Conservation (phyloP, 495 filamentous ascomycete species). For the Tuber aestivum region DNA sequence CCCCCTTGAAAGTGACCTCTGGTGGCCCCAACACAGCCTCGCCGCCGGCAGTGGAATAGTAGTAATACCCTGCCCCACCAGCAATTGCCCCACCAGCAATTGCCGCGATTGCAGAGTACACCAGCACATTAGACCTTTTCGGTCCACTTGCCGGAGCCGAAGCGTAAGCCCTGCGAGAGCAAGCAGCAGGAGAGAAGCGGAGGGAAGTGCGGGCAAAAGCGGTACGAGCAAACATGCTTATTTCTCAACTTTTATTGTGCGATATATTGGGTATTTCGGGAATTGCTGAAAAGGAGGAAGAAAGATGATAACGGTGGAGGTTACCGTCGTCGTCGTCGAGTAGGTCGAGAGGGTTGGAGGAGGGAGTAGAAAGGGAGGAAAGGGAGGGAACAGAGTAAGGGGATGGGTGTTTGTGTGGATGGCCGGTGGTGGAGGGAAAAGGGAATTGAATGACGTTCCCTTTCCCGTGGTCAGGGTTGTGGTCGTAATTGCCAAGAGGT, state of each 20-base stretch:
- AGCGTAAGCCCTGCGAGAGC: conserved; percentile 21
- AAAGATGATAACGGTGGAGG: neutral
- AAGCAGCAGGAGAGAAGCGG: conserved; percentile 14
- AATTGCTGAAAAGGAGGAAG: conserved; percentile 11
- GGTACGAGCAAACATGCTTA: conserved; percentile 37
- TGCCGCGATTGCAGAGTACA: conserved; percentile 45
- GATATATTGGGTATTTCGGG: neutral
- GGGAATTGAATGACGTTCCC: neutral
- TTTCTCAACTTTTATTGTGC: neutral
- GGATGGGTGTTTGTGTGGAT: neutral
- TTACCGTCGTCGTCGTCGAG: neutral
- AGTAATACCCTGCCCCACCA: conserved; percentile 52
- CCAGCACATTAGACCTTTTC: conserved; percentile 34
- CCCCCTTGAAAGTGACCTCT: conserved; percentile 62
- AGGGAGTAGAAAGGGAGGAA: neutral
- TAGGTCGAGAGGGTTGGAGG: neutral
- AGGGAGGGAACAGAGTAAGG: neutral
- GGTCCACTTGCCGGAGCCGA: conserved; percentile 16
- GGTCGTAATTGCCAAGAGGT: neutral
- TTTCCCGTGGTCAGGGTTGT: neutral
- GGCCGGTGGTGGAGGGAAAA: neutral
- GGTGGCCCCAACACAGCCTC: conserved; percentile 36
- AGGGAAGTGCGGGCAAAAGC: conserved; percentile 20
- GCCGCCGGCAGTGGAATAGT: conserved; percentile 45
- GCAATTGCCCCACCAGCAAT: conserved; percentile 43